A percentile compares a stretch with the other conserved stretches of the same genome.
phyloP scores from a whole-genome alignment of 2,329 filamentous ascomycete genomes.

The Microascus cirrosus region DNA sequence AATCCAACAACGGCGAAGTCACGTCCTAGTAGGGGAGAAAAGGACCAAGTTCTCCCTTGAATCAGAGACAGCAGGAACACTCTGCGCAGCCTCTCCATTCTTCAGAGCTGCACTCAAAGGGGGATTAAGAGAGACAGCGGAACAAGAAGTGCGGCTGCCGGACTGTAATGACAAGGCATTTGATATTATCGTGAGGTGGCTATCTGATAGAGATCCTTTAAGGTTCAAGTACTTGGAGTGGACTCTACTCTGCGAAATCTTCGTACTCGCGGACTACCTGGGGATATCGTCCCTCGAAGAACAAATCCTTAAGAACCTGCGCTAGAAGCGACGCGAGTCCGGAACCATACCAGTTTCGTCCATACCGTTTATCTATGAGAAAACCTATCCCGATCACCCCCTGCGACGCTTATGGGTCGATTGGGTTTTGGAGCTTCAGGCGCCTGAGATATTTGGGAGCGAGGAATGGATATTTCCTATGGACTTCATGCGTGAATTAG shows the following conservation, averaged over 20 bases:
- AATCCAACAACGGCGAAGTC: background rate
- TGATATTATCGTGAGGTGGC: background rate
- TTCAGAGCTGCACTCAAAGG: too few relatives aligned
- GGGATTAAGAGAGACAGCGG: too few relatives aligned
- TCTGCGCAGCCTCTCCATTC: too few relatives aligned
- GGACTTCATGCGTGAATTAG: background rate
- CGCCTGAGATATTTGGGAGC: background rate
- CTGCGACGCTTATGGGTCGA: conserved; percentile 1
- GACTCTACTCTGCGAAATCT: background rate
- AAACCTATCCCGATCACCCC: background rate
- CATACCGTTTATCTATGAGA: background rate
- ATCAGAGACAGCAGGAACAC: too few relatives aligned
- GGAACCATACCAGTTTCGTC: background rate
- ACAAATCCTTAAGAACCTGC: background rate
- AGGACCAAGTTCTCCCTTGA: too few relatives aligned
- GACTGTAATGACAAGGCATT: background rate
- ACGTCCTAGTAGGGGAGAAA: background rate
- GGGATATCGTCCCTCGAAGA: background rate
- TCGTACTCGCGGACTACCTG: background rate
- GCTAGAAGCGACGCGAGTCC: background rate
- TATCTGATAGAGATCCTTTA: background rate
- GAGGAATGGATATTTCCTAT: background rate
- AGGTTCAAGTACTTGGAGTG: background rate
- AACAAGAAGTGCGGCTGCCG: too few relatives aligned
- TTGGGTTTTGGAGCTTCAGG: conserved; percentile 1